A percentile compares a stretch with the other conserved stretches of the same genome.
Evolutionary conservation across 805 yeast species (phyloP).

Genomic region (Maudiozyma saulgeensis): DNA sequence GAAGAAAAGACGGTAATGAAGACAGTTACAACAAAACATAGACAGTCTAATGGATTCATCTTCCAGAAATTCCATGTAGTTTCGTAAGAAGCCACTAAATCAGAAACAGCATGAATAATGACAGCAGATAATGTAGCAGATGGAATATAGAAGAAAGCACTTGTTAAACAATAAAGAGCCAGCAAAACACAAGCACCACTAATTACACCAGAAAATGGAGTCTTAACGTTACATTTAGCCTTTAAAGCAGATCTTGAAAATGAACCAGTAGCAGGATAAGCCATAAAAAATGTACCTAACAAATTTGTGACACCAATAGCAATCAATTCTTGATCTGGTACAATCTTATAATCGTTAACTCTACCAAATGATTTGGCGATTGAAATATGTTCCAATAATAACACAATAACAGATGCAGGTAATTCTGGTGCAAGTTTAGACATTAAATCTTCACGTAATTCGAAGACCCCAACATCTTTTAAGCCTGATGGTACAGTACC

Average conservation of each 20-base stretch:
- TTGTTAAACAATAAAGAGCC: conserved; percentile 77
- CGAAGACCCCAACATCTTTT: conserved; percentile 63
- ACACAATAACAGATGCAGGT: conserved; percentile 77
- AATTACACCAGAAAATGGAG: conserved; percentile 86
- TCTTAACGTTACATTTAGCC: conserved; percentile 89
- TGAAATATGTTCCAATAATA: conserved; percentile 85
- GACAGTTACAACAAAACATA: conserved; percentile 64
- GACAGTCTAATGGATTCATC: conserved; percentile 62
- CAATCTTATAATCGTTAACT: conserved; percentile 79
- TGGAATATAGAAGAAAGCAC: conserved; percentile 81
- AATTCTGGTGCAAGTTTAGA: conserved; percentile 60
- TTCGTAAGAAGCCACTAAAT: conserved; percentile 62
- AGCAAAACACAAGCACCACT: conserved; percentile 83
- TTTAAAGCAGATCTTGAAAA: conserved; percentile 91
- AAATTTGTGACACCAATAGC: conserved; percentile 90
- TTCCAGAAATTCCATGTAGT: conserved; percentile 63
- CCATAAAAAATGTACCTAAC: conserved; percentile 84
- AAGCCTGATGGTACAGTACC: conserved; percentile 81
- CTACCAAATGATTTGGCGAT: conserved; percentile 91
- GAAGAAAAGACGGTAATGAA: conserved; percentile 66
- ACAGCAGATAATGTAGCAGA: conserved; percentile 80
- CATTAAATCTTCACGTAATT: conserved; percentile 49
- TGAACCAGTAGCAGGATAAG: conserved; percentile 94
- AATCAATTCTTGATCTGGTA: conserved; percentile 87
- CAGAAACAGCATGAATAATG: conserved; percentile 89